Base-by-base conservation (phyloP, 805 yeast genomes). In the Schwanniomyces sp. region DNA sequence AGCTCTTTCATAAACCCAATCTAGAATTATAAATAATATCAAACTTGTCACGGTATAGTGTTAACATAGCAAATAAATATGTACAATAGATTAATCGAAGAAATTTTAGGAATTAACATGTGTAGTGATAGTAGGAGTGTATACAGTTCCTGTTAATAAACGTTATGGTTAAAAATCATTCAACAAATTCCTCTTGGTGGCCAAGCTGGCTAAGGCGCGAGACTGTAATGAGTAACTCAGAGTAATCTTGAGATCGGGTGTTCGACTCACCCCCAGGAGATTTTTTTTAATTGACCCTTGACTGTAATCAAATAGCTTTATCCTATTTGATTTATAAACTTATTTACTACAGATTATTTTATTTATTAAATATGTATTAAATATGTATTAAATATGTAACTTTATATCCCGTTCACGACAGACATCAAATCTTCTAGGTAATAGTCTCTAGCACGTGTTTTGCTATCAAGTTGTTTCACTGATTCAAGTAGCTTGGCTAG, bases 401-500 rank as follows among this genome's bases (percentile, higher is more conserved):
- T n/a, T n/a, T 32, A 32, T 16, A 14, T 14, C 7, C 14, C 21
- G 5, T 11, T 16, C 2, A 32, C 21, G 4, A 32, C 14, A 6
- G 18, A 16, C 7, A 10, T 18, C 41, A 69, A 62, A 43, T 67
- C 67, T 45, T 73, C 75, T 36, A 72, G 56, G 46, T 72, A 72
- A 26, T 56, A 52, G 51, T 73, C 78, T 10, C 54, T 48, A 1
- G 66, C 52, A 6, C 45, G 29, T 4, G 51, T 45, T 10, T 30
- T 25, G 3, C 47, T 45, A 36, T 59, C 66, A 12, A 73, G 55
- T 2, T 53, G 48, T 25, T 62, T 51, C 5, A 72, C 66, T 2
- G 91, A 79, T 8, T 69, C 62, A 40, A 76, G 75, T 48, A 91
- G 69, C 43, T 72, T 67, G 41, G 68, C 62, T 50, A 92, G 66